Conservation (phyloP, 108 stramenopile genomes). For the Nitzschia putrida region DNA sequence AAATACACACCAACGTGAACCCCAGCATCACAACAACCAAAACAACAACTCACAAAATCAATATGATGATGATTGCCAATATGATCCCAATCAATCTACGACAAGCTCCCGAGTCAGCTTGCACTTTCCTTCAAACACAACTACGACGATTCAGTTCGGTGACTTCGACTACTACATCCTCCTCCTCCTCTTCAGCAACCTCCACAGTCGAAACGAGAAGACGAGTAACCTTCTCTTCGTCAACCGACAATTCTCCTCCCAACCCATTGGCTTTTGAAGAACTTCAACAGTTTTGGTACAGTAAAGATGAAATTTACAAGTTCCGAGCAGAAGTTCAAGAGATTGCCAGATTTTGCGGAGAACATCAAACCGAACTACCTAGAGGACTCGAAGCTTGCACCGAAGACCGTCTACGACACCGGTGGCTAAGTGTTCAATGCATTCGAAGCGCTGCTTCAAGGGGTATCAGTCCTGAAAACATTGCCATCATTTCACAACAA, state of each 20-base stretch:
- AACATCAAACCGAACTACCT: not conserved
- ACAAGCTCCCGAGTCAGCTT: not conserved
- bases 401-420: constrained; percentile 4
- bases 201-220: not conserved
- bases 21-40: no score
- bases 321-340: not conserved
- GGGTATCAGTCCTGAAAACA: not conserved
- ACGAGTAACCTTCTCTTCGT: not conserved
- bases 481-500: constrained; percentile 8
- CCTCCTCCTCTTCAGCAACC: not conserved
- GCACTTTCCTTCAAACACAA: not conserved
- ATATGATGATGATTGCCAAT: not conserved
- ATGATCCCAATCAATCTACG: not conserved
- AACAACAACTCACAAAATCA: not conserved
- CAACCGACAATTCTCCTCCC: not conserved
- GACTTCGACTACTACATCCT: not conserved
- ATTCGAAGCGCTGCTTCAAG: constrained; percentile 1
- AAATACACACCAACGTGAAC: no score
- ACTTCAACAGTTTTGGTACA: not conserved
- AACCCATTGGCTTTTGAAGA: constrained; percentile 22
- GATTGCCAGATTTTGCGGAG: not conserved
- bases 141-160: no score
- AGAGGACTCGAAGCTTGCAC: constrained; percentile 5
- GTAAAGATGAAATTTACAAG: not conserved
- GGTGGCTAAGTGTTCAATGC: constrained; percentile 8